phyloP scores from a whole-genome alignment of 2,329 filamentous ascomycete genomes.

The Aureobasidium melanogenum region DNA sequence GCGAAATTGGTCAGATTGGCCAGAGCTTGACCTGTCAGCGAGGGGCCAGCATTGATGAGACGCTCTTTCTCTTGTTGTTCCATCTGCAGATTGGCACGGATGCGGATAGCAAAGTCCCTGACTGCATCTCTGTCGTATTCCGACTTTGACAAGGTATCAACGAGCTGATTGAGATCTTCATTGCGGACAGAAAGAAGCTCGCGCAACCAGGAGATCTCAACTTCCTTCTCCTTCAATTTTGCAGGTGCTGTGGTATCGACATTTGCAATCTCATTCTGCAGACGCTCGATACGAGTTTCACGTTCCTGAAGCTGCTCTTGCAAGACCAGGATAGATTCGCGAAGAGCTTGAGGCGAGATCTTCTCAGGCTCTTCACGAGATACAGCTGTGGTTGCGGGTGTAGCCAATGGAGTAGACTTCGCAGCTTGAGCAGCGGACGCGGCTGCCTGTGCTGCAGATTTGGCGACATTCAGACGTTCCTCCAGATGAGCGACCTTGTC shows the following conservation, averaged over 20 bases:
- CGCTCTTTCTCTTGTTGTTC: constrained; percentile 92
- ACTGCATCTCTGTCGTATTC: constrained; percentile 69
- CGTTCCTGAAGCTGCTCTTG: constrained; percentile 96
- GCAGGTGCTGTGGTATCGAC: constrained; percentile 67
- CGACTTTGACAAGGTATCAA: constrained; percentile 65
- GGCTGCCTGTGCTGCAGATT: constrained; percentile 76
- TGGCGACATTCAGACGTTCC: constrained; percentile 83
- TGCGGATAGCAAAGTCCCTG: constrained; percentile 82
- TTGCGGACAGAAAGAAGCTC: constrained; percentile 86
- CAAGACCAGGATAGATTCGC: constrained; percentile 90
- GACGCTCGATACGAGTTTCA: constrained; percentile 78
- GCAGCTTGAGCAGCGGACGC: constrained; percentile 50
- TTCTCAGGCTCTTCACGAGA: constrained; percentile 55
- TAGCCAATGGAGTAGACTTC: constrained; percentile 10
- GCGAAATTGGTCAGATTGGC: constrained; percentile 68
- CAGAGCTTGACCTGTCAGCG: constrained; percentile 51
- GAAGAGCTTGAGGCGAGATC: constrained; percentile 86
- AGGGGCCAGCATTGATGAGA: constrained; percentile 53
- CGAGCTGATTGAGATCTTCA: constrained; percentile 87
- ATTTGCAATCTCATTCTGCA: constrained; percentile 62
- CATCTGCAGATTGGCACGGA: constrained; percentile 94
- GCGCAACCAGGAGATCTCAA: constrained; percentile 89
- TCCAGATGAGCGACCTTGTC: constrained; percentile 79
- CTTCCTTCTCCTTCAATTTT: constrained; percentile 85
- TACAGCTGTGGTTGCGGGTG: constrained; percentile 15